Evolutionary conservation across 192 early-diverging fungal genomes (phyloP), one percentile per base, ranked within the genome.

Genomic region (Podila clonocystis): DNA sequence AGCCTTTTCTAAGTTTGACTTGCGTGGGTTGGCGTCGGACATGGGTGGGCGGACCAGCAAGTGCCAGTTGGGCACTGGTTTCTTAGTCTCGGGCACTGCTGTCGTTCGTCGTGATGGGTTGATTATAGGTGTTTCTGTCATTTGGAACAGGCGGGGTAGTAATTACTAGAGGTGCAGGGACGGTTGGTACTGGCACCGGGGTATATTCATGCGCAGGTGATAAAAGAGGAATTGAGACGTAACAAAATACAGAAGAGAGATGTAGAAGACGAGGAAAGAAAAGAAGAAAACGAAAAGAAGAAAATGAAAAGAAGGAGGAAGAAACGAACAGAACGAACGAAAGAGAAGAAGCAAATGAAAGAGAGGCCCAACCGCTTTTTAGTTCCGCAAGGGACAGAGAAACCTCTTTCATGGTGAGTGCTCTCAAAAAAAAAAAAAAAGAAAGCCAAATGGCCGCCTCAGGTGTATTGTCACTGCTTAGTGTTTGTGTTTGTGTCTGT

Each of bases 41-140:
- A 82, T 58, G 63, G 77, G 50, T 0, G 77, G 65, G 3, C 77
- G 65, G 22, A 80, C 77, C 5, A 80, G 59, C 7, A 63, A n/a
- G 22, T 80, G 77, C 77, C 70, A 80, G 58, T 80, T 64, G 26
- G 77, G 77, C 52, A 80, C 70, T 7, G 70, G 67, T 31, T 73
- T 80, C 49, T 64, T 72, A 41, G 61, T 22, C 2, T 62, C 20
- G 4, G 62, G 61, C 5, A 66, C 65, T 2, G 57, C 17, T 0
- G 65, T 31, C 1, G 62, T 67, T 26, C 66, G 41, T 20, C 77
- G 66, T 6, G 77, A 73, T 9, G 77, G 77, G 49, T 80, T 80
- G 55, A 69, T 73, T 55, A 33, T 29, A 20, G 48, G n/a, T 22
- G 72, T 24, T 60, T 59, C 52, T 26, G 17, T 28, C 70, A 48